phyloP scores from a whole-genome alignment of 352 stramenopile genomes.

The Pythium phragmiticola region DNA sequence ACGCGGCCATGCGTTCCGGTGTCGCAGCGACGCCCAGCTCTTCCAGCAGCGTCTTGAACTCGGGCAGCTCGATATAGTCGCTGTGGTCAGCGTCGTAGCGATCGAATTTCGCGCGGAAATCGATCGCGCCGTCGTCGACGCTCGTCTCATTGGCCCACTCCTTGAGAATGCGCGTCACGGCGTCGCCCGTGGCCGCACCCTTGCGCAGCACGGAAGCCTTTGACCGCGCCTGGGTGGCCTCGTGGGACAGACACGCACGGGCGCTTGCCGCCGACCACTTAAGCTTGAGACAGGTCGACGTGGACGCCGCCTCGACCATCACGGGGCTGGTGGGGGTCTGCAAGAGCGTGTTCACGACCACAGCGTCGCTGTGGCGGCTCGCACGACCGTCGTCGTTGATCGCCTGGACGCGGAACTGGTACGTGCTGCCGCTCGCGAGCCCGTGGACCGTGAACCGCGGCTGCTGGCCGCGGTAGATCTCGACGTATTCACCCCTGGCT shows the following conservation, averaged over 20 bases:
- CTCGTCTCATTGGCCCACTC: constrained; percentile 82
- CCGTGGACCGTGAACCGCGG: constrained; percentile 73
- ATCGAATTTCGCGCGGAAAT: constrained; percentile 74
- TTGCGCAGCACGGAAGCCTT: constrained; percentile 32
- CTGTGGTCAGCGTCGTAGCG: constrained; percentile 74
- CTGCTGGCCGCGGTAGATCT: constrained; percentile 79
- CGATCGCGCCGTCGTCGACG: constrained; percentile 66
- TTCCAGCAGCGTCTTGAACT: constrained; percentile 83
- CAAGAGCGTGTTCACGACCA: constrained; percentile 85
- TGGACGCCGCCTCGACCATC: constrained; percentile 31
- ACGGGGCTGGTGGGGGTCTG: constrained; percentile 59
- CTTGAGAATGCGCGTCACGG: constrained; percentile 74
- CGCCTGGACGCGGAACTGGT: constrained; percentile 88
- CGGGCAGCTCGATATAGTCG: constrained; percentile 75
- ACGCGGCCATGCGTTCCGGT: constrained; percentile 78
- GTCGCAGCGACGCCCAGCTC: constrained; percentile 84
- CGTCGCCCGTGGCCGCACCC: constrained; percentile 44
- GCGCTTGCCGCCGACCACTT: constrained; percentile 49
- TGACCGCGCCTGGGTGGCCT: constrained; percentile 38
- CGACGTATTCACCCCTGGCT: constrained; percentile 73
- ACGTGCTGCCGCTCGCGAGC: constrained; percentile 78
- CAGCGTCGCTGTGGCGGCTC: constrained; percentile 67
- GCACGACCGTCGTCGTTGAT: constrained; percentile 71
- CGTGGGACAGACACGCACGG: constrained; percentile 45
- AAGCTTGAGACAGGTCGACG: constrained; percentile 39